Evolutionary conservation across 345 rosid genomes (phyloP), one percentile per base, ranked within the genome.

Genomic region (Arabidopsis thaliana): DNA sequence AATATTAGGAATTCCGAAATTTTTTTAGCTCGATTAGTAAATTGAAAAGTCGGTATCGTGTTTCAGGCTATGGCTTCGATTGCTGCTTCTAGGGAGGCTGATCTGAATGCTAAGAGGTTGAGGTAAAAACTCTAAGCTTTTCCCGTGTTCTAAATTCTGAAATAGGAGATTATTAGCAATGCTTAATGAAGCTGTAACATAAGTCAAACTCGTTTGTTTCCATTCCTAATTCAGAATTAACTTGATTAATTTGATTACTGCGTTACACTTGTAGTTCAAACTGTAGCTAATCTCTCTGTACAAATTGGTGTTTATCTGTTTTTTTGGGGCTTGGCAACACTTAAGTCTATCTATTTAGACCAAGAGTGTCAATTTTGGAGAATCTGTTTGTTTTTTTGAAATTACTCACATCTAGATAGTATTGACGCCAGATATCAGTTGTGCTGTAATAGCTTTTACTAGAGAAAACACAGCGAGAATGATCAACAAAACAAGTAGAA

Each of bases 1-100:
- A 53, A 36, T 46, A 30, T 44, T 4, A 7, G 36, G 40, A 51
- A 62, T 11, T 10, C 22, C 24, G 8, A 3, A 42, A 7, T 3
- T 33, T 46, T 46, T 63, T 55, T 69, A 53, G 66, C 80, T 36
- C 33, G 64, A 5, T 64, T 64, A 14, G 59, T 65, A 9, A 67
- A 50, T 34, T 38, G 49, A 42, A 8, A 40, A 11, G 74, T 56
- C 6, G 5, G 0, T 71, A 5, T 22, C 6, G 40, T 77, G 67
- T 72, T 53, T 24, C 83, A 91, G 98, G 99, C 99, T 8, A 93
- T 95, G 99, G 98, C 99, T 36, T 95, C 98, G 3, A 93, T 95
- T 74, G 89, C 91, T 55, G 89, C 96, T 0, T 88, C 97, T 12
- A 87, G 87, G 1, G 98, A 87, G 67, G 97, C 91, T 0, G 97